A percentile compares a stretch with the other conserved stretches of the same genome.
phyloP scores from a whole-genome alignment of 2,329 filamentous ascomycete genomes.

The Iodosphaeria phyllophila region DNA sequence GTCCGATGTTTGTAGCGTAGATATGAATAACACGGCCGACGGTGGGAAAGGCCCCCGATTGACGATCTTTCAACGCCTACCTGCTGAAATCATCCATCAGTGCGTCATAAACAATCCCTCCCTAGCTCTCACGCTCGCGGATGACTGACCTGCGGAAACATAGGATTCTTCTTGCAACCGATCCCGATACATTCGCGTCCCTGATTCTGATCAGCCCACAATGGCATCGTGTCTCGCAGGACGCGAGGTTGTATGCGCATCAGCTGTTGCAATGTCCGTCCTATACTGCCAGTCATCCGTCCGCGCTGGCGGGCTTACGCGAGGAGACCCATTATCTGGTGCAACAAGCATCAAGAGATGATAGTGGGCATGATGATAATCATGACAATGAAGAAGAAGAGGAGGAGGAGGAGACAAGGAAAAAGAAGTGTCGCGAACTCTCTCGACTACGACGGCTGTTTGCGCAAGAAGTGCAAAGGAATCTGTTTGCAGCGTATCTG shows the following conservation, averaged over 20 bases:
- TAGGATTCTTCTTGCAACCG: conserved; percentile 43
- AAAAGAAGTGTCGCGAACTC: too few species aligned
- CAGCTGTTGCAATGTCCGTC: conserved; percentile 44
- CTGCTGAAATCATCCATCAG: conserved; percentile 54
- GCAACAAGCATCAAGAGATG: too few species aligned
- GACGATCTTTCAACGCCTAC: conserved; percentile 34
- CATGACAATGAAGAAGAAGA: too few species aligned
- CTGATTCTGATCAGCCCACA: conserved; percentile 45
- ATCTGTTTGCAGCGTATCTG: conserved; percentile 59
- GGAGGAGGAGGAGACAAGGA: too few species aligned
- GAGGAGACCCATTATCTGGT: too few species aligned
- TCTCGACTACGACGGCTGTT: conserved; percentile 46
- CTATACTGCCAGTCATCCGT: conserved; percentile 30
- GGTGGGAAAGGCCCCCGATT: conserved; percentile 3
- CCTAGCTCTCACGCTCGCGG: neutral
- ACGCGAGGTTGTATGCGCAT: conserved; percentile 40
- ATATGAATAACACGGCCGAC: too few species aligned
- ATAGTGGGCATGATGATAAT: conserved; percentile 27
- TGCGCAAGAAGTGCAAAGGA: conserved; percentile 51
- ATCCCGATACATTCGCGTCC: conserved; percentile 47
- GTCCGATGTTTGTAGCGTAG: too few species aligned
- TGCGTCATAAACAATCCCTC: conserved; percentile 18
- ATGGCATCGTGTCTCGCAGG: conserved; percentile 46
- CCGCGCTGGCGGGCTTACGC: too few species aligned
- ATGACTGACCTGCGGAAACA: conserved; percentile 7